A percentile compares a stretch with the other conserved stretches of the same genome.
Evolutionary conservation across 306 rosid species (phyloP).

Genomic region (Spatholobus suberectus): DNA sequence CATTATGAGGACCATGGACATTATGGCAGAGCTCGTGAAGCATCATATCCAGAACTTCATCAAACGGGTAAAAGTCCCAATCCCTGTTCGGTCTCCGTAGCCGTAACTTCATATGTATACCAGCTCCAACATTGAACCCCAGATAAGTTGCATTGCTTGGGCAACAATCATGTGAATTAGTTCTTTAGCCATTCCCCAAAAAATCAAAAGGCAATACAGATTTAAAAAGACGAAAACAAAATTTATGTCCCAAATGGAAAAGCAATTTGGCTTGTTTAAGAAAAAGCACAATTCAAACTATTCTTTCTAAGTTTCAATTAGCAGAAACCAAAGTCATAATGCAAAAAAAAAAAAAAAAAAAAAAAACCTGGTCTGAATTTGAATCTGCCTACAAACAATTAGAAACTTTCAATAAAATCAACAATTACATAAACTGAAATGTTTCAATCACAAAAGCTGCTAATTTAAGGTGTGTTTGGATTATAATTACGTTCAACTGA

Average conservation of each 20-base stretch:
- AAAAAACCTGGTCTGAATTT: too few species aligned
- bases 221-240: not conserved
- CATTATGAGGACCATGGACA: constrained; percentile 80
- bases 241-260: constrained; percentile 17
- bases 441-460: not conserved
- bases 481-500: too few species aligned
- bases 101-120: constrained; percentile 81
- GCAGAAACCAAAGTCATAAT: not conserved
- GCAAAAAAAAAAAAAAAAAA: not conserved
- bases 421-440: not conserved
- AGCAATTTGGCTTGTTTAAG: not conserved
- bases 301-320: not conserved
- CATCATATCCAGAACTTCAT: constrained; percentile 91
- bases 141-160: constrained; percentile 67
- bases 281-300: constrained; percentile 16
- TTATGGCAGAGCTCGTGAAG: constrained; percentile 98
- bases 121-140: constrained; percentile 85
- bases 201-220: not conserved
- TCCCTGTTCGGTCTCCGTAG: constrained; percentile 81
- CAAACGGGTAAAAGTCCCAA: constrained; percentile 65
- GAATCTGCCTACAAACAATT: not conserved
- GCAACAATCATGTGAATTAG: constrained; percentile 56
- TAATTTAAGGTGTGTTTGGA: too few species aligned
- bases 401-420: not conserved
- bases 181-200: constrained; percentile 16